Conservation (phyloP, 208 protist species). For the Leishmania tropica region DNA sequence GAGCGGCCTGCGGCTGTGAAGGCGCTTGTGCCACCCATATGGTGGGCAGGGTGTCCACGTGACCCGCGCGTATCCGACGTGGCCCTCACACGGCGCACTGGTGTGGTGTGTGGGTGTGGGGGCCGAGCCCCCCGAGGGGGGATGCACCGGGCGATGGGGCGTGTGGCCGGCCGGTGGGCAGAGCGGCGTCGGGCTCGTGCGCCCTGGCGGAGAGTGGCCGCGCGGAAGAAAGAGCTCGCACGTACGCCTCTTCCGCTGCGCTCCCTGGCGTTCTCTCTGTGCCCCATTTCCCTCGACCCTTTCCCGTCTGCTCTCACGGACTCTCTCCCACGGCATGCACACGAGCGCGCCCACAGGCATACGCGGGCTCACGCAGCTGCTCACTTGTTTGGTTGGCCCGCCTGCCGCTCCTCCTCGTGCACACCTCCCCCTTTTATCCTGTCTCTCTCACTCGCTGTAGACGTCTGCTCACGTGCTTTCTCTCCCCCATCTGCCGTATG, state of each 20-base stretch:
- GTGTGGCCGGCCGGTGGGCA: neutral
- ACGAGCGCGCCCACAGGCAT: neutral
- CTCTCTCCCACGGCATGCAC: constrained; percentile 6
- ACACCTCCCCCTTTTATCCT: neutral
- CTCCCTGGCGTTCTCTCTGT: neutral
- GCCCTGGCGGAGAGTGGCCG: neutral
- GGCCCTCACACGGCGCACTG: neutral
- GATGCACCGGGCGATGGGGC: neutral
- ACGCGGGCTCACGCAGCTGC: neutral
- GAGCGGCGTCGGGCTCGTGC: neutral
- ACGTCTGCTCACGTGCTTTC: neutral
- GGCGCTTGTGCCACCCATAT: neutral
- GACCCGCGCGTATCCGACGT: neutral
- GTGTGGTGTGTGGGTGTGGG: neutral
- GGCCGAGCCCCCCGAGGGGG: neutral
- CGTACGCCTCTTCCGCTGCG: neutral
- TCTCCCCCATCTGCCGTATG: neutral
- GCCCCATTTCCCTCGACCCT: neutral
- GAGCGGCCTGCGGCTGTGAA: neutral
- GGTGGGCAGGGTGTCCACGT: neutral
- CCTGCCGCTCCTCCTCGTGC: neutral
- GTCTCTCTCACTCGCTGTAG: neutral
- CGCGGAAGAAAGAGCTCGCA: neutral
- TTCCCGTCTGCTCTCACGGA: neutral
- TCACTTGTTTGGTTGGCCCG: neutral